Evolutionary conservation across 108 stramenopile species (phyloP).

Genomic region (Schizochytrium sp.): DNA sequence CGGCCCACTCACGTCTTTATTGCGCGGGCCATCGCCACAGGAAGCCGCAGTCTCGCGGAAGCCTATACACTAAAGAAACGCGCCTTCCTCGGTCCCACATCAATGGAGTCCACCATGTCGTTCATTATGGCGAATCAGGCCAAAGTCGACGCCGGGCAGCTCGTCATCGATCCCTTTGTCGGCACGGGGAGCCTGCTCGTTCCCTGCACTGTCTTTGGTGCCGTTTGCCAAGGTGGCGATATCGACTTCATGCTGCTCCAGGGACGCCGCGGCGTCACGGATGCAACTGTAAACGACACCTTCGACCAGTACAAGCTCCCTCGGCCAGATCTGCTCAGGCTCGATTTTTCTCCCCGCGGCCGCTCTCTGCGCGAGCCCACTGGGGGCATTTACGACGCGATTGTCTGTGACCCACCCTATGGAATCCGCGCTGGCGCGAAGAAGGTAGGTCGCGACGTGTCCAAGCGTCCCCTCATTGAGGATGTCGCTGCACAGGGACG

Average conservation of each 20-base stretch:
- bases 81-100: conserved; percentile 86
- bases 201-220: conserved; percentile 75
- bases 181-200: conserved; percentile 91
- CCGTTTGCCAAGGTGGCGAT: conserved; percentile 76
- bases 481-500: not conserved
- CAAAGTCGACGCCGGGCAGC: conserved; percentile 29
- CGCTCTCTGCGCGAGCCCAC: conserved; percentile 22
- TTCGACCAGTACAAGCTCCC: conserved; percentile 77
- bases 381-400: conserved; percentile 53
- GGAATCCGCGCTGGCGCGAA: conserved; percentile 81
- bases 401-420: conserved; percentile 60
- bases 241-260: conserved; percentile 82
- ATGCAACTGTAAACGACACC: conserved; percentile 50
- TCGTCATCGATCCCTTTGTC: conserved; percentile 88
- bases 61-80: conserved; percentile 75
- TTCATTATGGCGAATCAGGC: conserved; percentile 89
- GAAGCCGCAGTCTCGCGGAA: not conserved
- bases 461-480: not conserved
- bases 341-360: conserved; percentile 58
- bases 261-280: conserved; percentile 62
- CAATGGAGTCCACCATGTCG: conserved; percentile 87
- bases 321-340: conserved; percentile 77
- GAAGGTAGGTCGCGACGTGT: conserved; percentile 27
- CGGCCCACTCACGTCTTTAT: not conserved
- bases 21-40: not conserved